phyloP scores from a whole-genome alignment of 441 rosid genomes.

The Syzygium syzygioides region DNA sequence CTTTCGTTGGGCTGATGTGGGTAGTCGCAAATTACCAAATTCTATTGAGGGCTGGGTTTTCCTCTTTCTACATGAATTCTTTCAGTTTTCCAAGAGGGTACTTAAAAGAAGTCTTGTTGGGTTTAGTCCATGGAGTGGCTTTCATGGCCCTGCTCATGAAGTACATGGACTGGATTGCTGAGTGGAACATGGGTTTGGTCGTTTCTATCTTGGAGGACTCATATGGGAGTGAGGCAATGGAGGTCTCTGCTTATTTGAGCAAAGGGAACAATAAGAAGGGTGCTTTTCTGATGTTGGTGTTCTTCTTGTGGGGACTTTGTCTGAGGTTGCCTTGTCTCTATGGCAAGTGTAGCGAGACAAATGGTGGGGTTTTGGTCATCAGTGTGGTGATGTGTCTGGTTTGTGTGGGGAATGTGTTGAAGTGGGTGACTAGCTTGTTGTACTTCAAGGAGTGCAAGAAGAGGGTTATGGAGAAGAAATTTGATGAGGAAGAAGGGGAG shows the following conservation, averaged over 20 bases:
- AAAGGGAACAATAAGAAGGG: constrained; percentile 12
- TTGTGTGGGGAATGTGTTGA: constrained; percentile 17
- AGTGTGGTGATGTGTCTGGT: neutral
- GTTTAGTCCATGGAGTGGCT: neutral
- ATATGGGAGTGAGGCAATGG: neutral
- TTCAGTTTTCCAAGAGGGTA: neutral
- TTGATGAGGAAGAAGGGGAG: constrained; percentile 22
- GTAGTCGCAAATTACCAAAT: constrained; percentile 4
- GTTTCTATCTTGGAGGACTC: neutral
- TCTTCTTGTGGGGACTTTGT: constrained; percentile 8
- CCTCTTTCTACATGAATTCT: neutral
- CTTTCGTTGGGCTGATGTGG: constrained; percentile 14
- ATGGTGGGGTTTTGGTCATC: neutral
- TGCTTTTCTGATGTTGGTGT: constrained; percentile 12
- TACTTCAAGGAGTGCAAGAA: constrained; percentile 24
- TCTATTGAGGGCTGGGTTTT: neutral
- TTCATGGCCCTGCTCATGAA: constrained; percentile 1
- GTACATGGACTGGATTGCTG: neutral
- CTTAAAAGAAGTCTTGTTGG: neutral
- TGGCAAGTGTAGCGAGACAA: neutral
- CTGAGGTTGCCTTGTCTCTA: constrained; percentile 12
- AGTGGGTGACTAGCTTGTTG: constrained; percentile 17
- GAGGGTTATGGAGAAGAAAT: constrained; percentile 20
- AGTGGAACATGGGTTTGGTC: neutral
- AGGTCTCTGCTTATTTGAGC: constrained; percentile 1